A percentile compares a stretch with the other conserved stretches of the same genome.
Conservation (phyloP, 2,329 filamentous ascomycete species). For the Calonectria pseudoreteaudii region DNA sequence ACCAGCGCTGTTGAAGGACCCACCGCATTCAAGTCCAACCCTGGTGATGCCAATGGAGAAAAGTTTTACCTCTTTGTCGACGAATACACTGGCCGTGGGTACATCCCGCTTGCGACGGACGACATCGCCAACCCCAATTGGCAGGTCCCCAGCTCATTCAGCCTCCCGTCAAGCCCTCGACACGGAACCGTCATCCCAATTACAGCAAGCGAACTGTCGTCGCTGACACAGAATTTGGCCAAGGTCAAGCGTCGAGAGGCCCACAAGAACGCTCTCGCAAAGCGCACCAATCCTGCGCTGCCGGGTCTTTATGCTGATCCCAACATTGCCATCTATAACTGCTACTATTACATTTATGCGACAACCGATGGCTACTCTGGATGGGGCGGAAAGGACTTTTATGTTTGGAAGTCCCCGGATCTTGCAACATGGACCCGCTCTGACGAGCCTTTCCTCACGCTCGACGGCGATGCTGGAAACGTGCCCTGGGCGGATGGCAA, state of each 20-base stretch:
- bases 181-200: conserved; percentile 66
- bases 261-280: conserved; percentile 2
- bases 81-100: conserved; percentile 63
- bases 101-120: conserved; percentile 64
- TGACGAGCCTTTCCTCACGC: conserved; percentile 55
- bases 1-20: conserved; percentile 63
- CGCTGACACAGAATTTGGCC: conserved; percentile 11
- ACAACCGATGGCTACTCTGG: conserved; percentile 58
- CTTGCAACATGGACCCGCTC: conserved; percentile 56
- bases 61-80: conserved; percentile 69
- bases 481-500: conserved; percentile 75
- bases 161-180: conserved; percentile 60
- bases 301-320: conserved; percentile 58
- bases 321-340: conserved; percentile 57
- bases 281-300: conserved; percentile 49
- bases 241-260: not conserved
- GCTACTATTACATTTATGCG: conserved; percentile 60
- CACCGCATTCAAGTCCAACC: conserved; percentile 63
- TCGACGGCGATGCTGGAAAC: conserved; percentile 60
- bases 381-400: conserved; percentile 61
- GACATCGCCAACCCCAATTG: conserved; percentile 62
- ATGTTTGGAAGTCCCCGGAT: conserved; percentile 59
- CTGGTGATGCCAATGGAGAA: conserved; percentile 60
- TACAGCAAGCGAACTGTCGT: conserved; percentile 50
- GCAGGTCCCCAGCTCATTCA: conserved; percentile 59